Evolutionary conservation across 2,329 filamentous ascomycete species (phyloP), one percentile per base, ranked within the genome.

Genomic region (Ophidiomyces ophidiicola): DNA sequence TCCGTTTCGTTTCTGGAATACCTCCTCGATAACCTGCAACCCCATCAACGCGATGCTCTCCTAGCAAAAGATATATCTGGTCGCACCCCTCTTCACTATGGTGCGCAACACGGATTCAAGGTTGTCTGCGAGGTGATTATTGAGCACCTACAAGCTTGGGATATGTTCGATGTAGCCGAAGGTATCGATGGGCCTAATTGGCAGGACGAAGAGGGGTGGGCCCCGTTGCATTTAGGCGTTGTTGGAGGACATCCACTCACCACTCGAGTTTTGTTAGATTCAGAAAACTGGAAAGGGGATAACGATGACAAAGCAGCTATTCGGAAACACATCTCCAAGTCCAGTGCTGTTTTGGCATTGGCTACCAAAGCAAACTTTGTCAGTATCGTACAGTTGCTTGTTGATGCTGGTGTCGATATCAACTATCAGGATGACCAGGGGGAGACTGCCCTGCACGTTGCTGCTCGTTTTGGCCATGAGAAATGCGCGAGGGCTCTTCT

Each of bases 151-250:
- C 82, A 88, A 55, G 72, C 78, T 17, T 96, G 88, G 88, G 74
- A 74, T 11, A 78, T 92, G 50, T 94, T 94, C 53, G 73, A 93
- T 52, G 78, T 87, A 19, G 75, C 78, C 24, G 71, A 85, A 46
- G 87, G 87, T 6, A 92, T 98, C 35, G 88, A 96, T 56, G 82
- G 83, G 0, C 70, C 76, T 1, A 71, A 78, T 45, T 96, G 88
- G 88, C 88, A 94, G 60, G 90, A 98, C 55, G 74, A 77, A 14
- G 90, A 96, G 53, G 88, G 90, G 12, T 85, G 81, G 58, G 84
- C 87, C 6, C 90, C 90, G 1, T 67, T 98, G 29, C 88, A 98
- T 63, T 72, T 98, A 31, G 85, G 82, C 51, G 88, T 96, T 18
- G 82, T 94, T 33, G 86, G 84, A 29, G 88, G 88, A 0, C 90